Base-by-base conservation (phyloP, 2,329 filamentous ascomycete genomes). In the Epichloe bromicola region DNA sequence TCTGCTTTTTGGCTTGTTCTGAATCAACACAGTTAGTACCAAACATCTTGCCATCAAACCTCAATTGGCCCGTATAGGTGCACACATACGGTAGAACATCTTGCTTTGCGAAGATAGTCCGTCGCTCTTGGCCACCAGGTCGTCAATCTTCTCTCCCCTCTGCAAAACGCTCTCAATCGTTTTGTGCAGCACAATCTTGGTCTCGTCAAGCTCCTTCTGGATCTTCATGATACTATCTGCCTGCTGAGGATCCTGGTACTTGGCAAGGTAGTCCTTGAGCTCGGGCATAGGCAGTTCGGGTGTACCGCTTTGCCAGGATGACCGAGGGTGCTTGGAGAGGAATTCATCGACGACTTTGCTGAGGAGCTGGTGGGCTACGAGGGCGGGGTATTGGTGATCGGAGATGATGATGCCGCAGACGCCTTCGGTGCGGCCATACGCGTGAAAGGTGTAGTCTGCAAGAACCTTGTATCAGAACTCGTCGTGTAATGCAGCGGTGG, bases 141-240 rank as follows among this genome's bases (percentile, higher is more conserved):
- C 87, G 64, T 97, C 91, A 59, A 98, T 88, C 78, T 96, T 97
- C 80, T 97, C 90, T 41, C 90, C 93, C 55, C 93, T 80, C 74
- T 96, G 85, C 62, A 96, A 69, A 49, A 76, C 83, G 62, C 81
- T 86, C 73, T 95, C 86, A 61, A 95, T 96, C 43, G 93, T 96
- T 79, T 97, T 95, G 73, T 97, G 89, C 61, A 98, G 76, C 53
- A 95, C 85, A 64, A 95, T 90, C 79, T 96, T 97, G 54, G 91
- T 97, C 76, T 96, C 90, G 64, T 97, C 90, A 55, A 98, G 76
- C 73, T 98, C 89, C 71, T 88, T 86, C 70, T 97, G 91, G 61
- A 98, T 96, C 76, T 88, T 90, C 75, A 88, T 80, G 65, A 97
- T 94, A 69, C 84, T 91, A 71, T 95, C 89, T 58, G 88, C 90